A percentile compares a stretch with the other conserved stretches of the same genome.
phyloP scores from a whole-genome alignment of 495 filamentous ascomycete genomes.

The Xylaria grammica region DNA sequence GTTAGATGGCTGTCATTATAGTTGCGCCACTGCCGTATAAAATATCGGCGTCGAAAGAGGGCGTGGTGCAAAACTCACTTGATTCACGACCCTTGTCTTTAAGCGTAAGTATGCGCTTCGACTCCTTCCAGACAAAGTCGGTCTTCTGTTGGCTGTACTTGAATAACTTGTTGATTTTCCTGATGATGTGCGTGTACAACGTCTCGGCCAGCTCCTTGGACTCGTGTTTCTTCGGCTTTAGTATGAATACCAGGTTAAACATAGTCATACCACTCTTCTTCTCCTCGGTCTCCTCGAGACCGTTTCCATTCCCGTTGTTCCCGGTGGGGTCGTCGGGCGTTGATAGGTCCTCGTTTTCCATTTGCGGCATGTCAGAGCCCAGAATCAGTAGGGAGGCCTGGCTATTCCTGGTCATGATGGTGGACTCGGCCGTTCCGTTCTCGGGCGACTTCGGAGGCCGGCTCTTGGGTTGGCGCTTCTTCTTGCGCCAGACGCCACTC shows the following conservation, averaged over 20 bases:
- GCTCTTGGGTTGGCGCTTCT: constrained; percentile 63
- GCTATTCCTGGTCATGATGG: constrained; percentile 25
- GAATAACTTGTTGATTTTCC: constrained; percentile 85
- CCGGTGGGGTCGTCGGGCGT: constrained; percentile 41
- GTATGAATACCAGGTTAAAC: constrained; percentile 95
- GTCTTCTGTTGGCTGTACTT: constrained; percentile 88
- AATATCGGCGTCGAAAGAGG: neutral
- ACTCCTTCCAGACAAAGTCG: constrained; percentile 87
- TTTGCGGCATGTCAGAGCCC: constrained; percentile 39
- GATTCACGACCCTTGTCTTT: constrained; percentile 81
- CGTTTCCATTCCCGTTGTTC: constrained; percentile 32
- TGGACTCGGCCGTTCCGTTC: constrained; percentile 28
- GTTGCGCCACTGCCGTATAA: neutral
- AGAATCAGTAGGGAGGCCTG: constrained; percentile 24
- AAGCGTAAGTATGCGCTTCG: constrained; percentile 73
- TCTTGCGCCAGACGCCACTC: constrained; percentile 87
- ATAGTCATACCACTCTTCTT: constrained; percentile 76
- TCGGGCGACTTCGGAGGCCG: constrained; percentile 37
- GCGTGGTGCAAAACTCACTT: constrained; percentile 53
- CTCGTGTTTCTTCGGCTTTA: constrained; percentile 78
- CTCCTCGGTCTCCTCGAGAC: constrained; percentile 56
- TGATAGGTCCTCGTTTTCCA: constrained; percentile 40
- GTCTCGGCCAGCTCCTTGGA: constrained; percentile 74
- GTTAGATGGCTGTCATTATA: neutral
- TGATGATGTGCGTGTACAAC: constrained; percentile 85